Evolutionary conservation across 306 rosid species (phyloP).

Genomic region (Corylus americana): DNA sequence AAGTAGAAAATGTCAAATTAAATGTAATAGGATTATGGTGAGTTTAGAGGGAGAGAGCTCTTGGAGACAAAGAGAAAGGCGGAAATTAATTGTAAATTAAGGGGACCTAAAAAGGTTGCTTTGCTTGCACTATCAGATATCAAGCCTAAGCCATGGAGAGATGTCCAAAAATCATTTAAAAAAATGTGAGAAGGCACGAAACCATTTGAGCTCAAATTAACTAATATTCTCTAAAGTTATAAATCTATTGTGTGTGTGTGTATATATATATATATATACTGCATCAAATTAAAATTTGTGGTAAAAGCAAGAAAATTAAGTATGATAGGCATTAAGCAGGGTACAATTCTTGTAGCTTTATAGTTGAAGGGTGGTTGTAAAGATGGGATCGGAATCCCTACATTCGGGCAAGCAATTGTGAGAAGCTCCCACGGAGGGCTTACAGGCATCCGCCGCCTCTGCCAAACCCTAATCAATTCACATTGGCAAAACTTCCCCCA

Average conservation of each 20-base stretch:
- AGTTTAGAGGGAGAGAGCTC: constrained; percentile 3
- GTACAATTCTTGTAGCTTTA: background rate
- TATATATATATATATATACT: too few relatives aligned
- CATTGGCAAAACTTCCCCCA: background rate
- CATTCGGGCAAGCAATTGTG: too few relatives aligned
- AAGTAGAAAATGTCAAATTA: background rate
- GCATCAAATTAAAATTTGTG: too few relatives aligned
- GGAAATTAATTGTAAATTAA: constrained; percentile 12
- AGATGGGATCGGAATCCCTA: too few relatives aligned
- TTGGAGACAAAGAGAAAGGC: constrained; percentile 2
- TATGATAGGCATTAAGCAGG: background rate
- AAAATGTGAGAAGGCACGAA: constrained; percentile 5
- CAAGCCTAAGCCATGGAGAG: constrained; percentile 8
- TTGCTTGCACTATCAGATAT: constrained; percentile 43
- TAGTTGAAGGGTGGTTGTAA: background rate
- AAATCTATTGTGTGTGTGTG: too few relatives aligned
- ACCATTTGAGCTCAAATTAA: constrained; percentile 10
- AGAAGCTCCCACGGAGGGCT: too few relatives aligned
- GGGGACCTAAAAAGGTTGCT: constrained; percentile 36
- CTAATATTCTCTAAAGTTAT: background rate
- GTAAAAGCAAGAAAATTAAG: background rate
- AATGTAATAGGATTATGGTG: background rate
- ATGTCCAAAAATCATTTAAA: constrained; percentile 12
- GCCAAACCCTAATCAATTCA: too few relatives aligned
- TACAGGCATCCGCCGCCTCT: too few relatives aligned